These are phyloP conservation scores for Cladophialophora yegresii DNA, from an alignment of 2,329 filamentous ascomycete genomes.

Conservation along the genomic window DNA sequence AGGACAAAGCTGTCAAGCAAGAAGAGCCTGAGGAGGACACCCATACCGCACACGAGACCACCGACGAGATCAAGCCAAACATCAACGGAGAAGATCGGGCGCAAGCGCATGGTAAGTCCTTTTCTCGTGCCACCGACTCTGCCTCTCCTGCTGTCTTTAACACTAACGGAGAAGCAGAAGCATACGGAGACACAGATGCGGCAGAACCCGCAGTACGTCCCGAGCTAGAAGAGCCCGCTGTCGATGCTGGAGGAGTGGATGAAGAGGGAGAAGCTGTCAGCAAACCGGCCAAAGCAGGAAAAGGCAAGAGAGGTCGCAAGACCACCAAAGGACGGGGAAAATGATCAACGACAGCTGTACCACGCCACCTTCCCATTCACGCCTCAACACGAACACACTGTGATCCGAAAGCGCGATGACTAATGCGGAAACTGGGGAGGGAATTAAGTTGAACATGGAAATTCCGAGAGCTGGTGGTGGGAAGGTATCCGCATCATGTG, in stretches of 20 bases:
- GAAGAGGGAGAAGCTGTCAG: neutral
- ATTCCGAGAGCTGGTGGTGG: neutral
- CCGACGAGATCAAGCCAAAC: neutral
- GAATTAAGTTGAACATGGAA: neutral
- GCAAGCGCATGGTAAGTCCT: neutral
- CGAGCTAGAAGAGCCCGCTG: neutral
- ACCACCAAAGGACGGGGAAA: neutral
- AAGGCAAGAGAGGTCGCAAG: neutral
- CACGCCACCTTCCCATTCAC: too few species aligned
- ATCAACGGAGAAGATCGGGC: neutral
- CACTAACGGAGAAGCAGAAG: neutral
- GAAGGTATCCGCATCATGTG: neutral
- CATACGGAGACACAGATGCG: neutral
- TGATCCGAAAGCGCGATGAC: neutral
- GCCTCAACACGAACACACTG: neutral
- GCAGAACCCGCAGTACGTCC: neutral
- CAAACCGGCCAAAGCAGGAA: slow-evolving; percentile 6
- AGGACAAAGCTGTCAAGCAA: neutral
- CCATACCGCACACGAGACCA: neutral
- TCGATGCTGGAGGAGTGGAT: neutral
- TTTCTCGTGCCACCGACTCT: neutral
- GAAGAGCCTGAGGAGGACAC: neutral
- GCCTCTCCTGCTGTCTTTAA: neutral
- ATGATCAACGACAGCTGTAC: neutral
- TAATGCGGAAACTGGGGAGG: neutral